Percentiles rank a stretch among this genome's conserved stretches.
phyloP scores from a whole-genome alignment of 805 yeast genomes.

The Candida multigemmis region DNA sequence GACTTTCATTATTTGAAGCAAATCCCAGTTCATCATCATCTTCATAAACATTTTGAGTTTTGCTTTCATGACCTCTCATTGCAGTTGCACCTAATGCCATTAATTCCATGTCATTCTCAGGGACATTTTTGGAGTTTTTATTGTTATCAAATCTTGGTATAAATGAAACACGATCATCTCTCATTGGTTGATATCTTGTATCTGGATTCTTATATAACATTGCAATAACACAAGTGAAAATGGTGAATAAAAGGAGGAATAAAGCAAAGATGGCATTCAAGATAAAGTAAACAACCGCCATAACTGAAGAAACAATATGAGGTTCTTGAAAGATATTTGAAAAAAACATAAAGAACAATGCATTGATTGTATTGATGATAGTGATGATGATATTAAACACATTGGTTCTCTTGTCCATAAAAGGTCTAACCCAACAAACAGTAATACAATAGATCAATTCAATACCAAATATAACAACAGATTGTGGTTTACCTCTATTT shows the following conservation, averaged over 20 bases:
- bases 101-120: conserved; percentile 47
- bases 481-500: conserved; percentile 69
- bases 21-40: conserved; percentile 16
- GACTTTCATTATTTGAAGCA: conserved; percentile 5
- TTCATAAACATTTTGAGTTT: conserved; percentile 13
- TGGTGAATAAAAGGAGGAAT: conserved; percentile 72
- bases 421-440: conserved; percentile 72
- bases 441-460: conserved; percentile 64
- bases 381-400: conserved; percentile 85
- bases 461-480: conserved; percentile 63
- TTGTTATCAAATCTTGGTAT: conserved; percentile 54
- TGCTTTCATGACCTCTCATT: conserved; percentile 50
- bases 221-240: conserved; percentile 81
- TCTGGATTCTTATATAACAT: conserved; percentile 87
- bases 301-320: conserved; percentile 79
- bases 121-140: conserved; percentile 7
- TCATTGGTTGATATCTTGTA: conserved; percentile 90
- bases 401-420: conserved; percentile 90
- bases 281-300: conserved; percentile 85
- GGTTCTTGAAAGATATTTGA: conserved; percentile 79
- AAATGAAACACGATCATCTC: conserved; percentile 94
- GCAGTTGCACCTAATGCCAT: conserved; percentile 68
- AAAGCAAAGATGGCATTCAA: conserved; percentile 85
- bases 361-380: conserved; percentile 69
- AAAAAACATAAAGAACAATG: conserved; percentile 83